Percentiles rank a stretch among this genome's conserved stretches.
These are phyloP conservation scores for Globisporangium heterothallicum DNA, from an alignment of 352 stramenopile species.

Conservation along the genomic window DNA sequence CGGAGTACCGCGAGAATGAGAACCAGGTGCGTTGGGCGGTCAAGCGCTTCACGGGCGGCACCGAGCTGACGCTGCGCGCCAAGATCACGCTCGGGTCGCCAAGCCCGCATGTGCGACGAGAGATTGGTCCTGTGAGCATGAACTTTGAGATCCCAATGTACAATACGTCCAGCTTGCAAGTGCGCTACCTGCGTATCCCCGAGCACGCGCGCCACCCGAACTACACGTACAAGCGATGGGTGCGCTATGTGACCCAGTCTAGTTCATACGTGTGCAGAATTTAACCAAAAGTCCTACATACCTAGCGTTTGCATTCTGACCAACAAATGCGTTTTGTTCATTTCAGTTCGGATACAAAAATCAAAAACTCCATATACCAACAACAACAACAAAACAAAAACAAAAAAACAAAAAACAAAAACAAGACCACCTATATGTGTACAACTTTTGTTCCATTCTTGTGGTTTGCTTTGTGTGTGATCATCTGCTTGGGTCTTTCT, in stretches of 20 bases:
- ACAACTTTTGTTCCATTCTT: background rate
- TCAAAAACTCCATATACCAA: too few species aligned
- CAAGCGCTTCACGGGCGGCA: constrained; percentile 95
- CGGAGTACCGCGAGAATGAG: constrained; percentile 94
- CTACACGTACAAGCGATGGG: constrained; percentile 98
- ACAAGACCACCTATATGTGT: background rate
- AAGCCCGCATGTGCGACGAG: constrained; percentile 77
- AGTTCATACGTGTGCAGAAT: constrained; percentile 97
- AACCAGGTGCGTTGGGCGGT: constrained; percentile 96
- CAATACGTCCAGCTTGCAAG: constrained; percentile 97
- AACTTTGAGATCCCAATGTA: constrained; percentile 99
- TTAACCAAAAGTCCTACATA: constrained; percentile 46
- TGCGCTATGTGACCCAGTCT: constrained; percentile 98
- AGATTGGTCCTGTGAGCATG: constrained; percentile 97
- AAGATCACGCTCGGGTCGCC: constrained; percentile 87
- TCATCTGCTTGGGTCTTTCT: too few species aligned
- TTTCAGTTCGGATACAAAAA: too few species aligned
- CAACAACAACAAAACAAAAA: constrained; percentile 1
- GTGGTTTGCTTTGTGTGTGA: background rate
- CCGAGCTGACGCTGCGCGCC: constrained; percentile 93
- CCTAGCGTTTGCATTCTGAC: too few species aligned
- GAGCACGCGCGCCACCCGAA: constrained; percentile 92
- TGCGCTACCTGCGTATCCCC: constrained; percentile 97
- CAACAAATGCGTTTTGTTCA: too few species aligned
- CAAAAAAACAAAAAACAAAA: constrained; percentile 1